Evolutionary conservation across 768 basidiomycete species (phyloP).

Genomic region (Termitomyces sp.): DNA sequence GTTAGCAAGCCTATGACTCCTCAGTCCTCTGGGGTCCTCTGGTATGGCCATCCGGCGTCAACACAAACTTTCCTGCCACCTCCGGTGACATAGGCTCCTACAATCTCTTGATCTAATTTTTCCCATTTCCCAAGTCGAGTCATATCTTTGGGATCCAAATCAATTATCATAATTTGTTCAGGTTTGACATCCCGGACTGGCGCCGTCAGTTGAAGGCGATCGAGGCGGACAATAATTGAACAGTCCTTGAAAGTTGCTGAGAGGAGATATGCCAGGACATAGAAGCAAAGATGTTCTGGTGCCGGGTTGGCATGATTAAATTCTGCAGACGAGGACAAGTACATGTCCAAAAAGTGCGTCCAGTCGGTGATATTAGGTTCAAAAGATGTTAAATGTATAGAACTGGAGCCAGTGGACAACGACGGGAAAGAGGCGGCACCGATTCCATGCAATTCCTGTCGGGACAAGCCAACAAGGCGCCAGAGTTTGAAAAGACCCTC

Average conservation of each 20-base stretch:
- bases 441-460: slow-evolving; percentile 7
- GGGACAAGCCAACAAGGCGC: slow-evolving; percentile 21
- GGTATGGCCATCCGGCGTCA: slow-evolving; percentile 18
- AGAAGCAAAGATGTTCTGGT: slow-evolving; percentile 49
- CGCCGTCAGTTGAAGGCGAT: slow-evolving; percentile 21
- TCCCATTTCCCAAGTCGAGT: slow-evolving; percentile 65
- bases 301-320: slow-evolving; percentile 33
- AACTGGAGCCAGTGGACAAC: slow-evolving; percentile 28
- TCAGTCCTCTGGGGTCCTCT: background rate
- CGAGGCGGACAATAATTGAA: slow-evolving; percentile 46
- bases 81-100: slow-evolving; percentile 31
- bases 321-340: slow-evolving; percentile 30
- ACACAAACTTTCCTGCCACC: slow-evolving; percentile 26
- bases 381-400: slow-evolving; percentile 22
- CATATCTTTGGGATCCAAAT: slow-evolving; percentile 79
- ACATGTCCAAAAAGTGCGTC: slow-evolving; percentile 54
- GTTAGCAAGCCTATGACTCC: background rate
- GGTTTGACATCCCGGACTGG: slow-evolving; percentile 12
- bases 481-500: slow-evolving; percentile 65
- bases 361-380: slow-evolving; percentile 66
- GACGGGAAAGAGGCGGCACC: slow-evolving; percentile 12
- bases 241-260: slow-evolving; percentile 98
- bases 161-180: slow-evolving; percentile 63
- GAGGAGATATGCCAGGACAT: slow-evolving; percentile 72
- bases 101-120: slow-evolving; percentile 67